Base-by-base conservation (phyloP, 2,329 filamentous ascomycete species). In the Penicillium thymicola region DNA sequence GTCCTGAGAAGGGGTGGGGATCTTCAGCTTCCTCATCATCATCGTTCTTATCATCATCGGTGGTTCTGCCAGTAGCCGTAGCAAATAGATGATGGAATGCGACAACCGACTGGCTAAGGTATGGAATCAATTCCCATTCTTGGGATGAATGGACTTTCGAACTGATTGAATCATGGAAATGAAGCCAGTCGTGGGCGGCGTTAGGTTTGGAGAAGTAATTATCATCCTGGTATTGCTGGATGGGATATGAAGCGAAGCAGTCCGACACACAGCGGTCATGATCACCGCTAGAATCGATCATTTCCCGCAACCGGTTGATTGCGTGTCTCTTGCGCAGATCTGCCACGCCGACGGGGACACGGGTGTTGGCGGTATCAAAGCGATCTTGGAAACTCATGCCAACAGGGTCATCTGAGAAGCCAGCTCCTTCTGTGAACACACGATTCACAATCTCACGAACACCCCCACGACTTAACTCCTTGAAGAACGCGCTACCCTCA, bases 21-120 rank as follows among this genome's bases (percentile, higher is more conserved):
- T 83, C 80, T 16, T 78, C 77, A 2, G 76, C 75, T 2, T 78
- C 75, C 0, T 81, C 76, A 6, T 78, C 73, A 44, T 75, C 71
- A 18, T 74, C 69, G 37, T 70, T 70, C 37, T 71, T 78, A 13
- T 82, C 81, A n/a, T 79, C 79, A 7, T 70, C 74, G 63, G 72
- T 66, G 46, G 62, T 61, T 59, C 72, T 79, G 54, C 81, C 81
- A 36, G 81, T 81, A 27, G 88, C 85, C 0, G 89, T 88, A 4
- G 92, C 90, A 69, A 99, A 99, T 13, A 99, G 82, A 68, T 90
- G 82, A 70, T 99, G 95, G 69, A 96, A 97, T 4, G 90, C 94
- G 2, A 97, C 82, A 16, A 94, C 83, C 0, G 93, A 88, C 64
- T 94, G 89, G 66, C 87, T 90, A 47, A 97, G 83, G 71, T 99